Base-by-base conservation (phyloP, 2,329 filamentous ascomycete species). In the Grosmannia penicillata region DNA sequence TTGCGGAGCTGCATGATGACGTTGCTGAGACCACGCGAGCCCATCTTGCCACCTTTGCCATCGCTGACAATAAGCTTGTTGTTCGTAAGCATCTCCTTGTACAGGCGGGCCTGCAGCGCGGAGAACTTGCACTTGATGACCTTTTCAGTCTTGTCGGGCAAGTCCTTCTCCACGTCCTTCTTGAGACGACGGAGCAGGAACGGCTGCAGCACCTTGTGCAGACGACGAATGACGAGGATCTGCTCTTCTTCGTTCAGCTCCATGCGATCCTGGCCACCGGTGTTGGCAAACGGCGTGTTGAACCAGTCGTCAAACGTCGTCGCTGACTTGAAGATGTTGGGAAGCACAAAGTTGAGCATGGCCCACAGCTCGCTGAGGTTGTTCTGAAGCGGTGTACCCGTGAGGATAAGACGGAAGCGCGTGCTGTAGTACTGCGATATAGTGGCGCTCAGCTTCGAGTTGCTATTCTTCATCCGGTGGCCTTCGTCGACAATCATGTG, bases 401-500 rank as follows among this genome's bases (percentile, higher is more conserved):
- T 98, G 49, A 98, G 72, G 62, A 98, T 98, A 41, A 98, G 75
- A 50, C 91, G 84, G 66, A 91, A 98, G 13, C 89, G 80, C 23
- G 89, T 95, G 52, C 72, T 80, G 63, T 98, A 98, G 66, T 96
- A 96, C 45, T 86, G 78, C 27, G 89, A 87, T 47, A 98, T 84
- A 5, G 91, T 96, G 48, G 78, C 85, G 59, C 85, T 95, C 49
- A 98, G 71, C 63, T 98, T 98, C 9, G 91, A 98, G 50, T 91
- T 80, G 23, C 84, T 72, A 60, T 98, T 98, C 73, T 98, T 98
- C 91, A 98, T 98, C 57, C 91, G 86, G 60, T 98, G 91, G 62
- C 91, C 91, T 67, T 98, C 91, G 52, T 98, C 91, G 48, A 98
- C 91, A 51, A 98, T 96, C 91, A 98, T 96, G 63, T 98, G 91